Percentiles rank a stretch among this genome's conserved stretches.
phyloP scores from a whole-genome alignment of 2,329 filamentous ascomycete species.

The Alternaria hordeiaustralica region DNA sequence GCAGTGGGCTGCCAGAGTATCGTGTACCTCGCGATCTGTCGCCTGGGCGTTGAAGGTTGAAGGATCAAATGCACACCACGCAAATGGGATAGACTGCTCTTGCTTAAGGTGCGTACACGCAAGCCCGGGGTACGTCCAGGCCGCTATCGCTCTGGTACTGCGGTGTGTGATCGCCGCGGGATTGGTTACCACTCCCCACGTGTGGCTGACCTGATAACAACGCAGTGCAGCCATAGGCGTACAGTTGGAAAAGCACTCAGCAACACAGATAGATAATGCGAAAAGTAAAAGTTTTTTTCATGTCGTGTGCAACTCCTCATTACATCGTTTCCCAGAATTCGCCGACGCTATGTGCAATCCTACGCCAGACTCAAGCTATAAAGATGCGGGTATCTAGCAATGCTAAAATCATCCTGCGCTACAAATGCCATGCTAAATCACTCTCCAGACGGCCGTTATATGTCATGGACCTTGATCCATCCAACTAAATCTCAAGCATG shows the following conservation, averaged over 20 bases:
- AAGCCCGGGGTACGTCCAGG: constrained; percentile 10
- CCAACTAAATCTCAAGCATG: constrained; percentile 27
- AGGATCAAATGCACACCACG: constrained; percentile 6
- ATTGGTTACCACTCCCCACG: constrained; percentile 16
- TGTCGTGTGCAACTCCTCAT: constrained; percentile 3
- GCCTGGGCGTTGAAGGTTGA: neutral
- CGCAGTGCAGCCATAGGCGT: neutral
- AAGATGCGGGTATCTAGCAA: constrained; percentile 51
- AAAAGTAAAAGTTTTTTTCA: neutral
- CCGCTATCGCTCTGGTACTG: constrained; percentile 30
- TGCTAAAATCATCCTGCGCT: constrained; percentile 37
- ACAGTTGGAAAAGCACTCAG: neutral
- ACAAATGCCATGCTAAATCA: constrained; percentile 21
- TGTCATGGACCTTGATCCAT: constrained; percentile 8
- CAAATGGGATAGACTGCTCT: constrained; percentile 14
- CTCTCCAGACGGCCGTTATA: constrained; percentile 20
- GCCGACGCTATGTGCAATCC: constrained; percentile 14
- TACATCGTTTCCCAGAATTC: constrained; percentile 1
- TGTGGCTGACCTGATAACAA: constrained; percentile 5
- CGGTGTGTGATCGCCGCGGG: constrained; percentile 13
- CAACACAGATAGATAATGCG: neutral
- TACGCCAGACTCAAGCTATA: constrained; percentile 26
- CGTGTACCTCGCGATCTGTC: neutral
- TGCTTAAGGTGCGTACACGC: constrained; percentile 15
- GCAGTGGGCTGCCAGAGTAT: constrained; percentile 12